These are phyloP conservation scores for Colletotrichum cereale DNA, from an alignment of 2,329 filamentous ascomycete genomes.

Conservation along the genomic window DNA sequence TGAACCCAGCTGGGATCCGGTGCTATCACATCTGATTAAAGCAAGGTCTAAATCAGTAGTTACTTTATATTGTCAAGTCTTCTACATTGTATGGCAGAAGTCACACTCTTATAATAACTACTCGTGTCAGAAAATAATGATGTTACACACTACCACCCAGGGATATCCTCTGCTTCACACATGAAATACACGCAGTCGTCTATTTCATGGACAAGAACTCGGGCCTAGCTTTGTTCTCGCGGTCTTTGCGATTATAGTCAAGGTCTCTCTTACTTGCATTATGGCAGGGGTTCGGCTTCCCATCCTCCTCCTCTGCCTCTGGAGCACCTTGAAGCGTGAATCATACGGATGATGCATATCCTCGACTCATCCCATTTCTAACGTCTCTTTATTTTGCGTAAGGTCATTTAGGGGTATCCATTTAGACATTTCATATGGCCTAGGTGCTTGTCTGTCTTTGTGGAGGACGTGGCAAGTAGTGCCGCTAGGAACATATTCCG, in stretches of 20 bases:
- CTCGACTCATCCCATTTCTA: neutral
- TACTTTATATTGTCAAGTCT: too few relatives aligned
- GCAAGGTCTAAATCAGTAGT: too few relatives aligned
- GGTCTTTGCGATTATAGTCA: neutral
- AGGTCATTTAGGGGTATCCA: neutral
- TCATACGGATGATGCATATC: neutral
- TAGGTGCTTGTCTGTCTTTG: neutral
- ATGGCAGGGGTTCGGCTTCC: neutral
- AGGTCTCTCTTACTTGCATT: neutral
- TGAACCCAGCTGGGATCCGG: too few relatives aligned
- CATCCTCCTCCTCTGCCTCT: neutral
- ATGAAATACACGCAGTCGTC: too few relatives aligned
- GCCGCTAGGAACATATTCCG: neutral
- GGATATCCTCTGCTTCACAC: too few relatives aligned
- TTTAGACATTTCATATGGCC: neutral
- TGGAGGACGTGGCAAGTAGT: neutral
- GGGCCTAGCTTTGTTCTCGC: too few relatives aligned
- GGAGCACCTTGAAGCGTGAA: neutral
- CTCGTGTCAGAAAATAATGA: too few relatives aligned
- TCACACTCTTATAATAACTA: too few relatives aligned
- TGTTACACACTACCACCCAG: too few relatives aligned
- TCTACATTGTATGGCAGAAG: too few relatives aligned
- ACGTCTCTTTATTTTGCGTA: neutral
- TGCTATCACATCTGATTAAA: too few relatives aligned
- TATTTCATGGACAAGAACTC: too few relatives aligned